Evolutionary conservation across 169 alveolate species (phyloP), one percentile per base, ranked within the genome.

Genomic region (Hammondia hammondi): DNA sequence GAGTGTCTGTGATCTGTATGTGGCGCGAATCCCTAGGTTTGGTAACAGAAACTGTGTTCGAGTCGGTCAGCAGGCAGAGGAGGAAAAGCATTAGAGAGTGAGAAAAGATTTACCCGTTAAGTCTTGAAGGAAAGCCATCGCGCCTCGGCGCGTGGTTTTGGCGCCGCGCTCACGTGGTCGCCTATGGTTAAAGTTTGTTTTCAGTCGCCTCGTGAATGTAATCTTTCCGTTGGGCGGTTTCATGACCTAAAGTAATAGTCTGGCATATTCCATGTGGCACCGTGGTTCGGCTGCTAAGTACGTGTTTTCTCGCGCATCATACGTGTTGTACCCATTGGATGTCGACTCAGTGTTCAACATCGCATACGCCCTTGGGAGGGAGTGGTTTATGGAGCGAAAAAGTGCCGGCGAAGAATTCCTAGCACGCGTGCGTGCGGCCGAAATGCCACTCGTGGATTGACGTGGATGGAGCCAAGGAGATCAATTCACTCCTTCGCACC

Each of bases 61-160:
- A 17, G 77, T 52, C 61, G 24, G 61, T 52, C 24, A 52, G 19
- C 61, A 27, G 77, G 77, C 12, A 67, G n/a, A 4, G 77, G 32
- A 67, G 77, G 35, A 67, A 67, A 67, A 21, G 10, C 19, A 67
- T 17, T 67, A 27, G 32, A 67, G 77, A 67, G n/a, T n/a, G n/a
- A 17, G 77, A 29, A 21, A 27, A 67, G 77, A 27, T 67, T 27
- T 67, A 27, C 77, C 6, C 77, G 27, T 67, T 67, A 21, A 67
- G 32, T 21, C 77, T 67, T 67, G 77, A 67, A 57, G 24, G 71
- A 57, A 57, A 52, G 24, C 77, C 77, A 67, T 27, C 24, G 77
- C 77, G 77, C 77, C 77, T 6, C 77, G 77, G 77, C 32, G 77
- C 77, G 24, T 67, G 77, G 77, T 67, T 67, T 67, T 67, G 77